phyloP scores from a whole-genome alignment of 2,329 filamentous ascomycete genomes.

The Bipolaris cookei region DNA sequence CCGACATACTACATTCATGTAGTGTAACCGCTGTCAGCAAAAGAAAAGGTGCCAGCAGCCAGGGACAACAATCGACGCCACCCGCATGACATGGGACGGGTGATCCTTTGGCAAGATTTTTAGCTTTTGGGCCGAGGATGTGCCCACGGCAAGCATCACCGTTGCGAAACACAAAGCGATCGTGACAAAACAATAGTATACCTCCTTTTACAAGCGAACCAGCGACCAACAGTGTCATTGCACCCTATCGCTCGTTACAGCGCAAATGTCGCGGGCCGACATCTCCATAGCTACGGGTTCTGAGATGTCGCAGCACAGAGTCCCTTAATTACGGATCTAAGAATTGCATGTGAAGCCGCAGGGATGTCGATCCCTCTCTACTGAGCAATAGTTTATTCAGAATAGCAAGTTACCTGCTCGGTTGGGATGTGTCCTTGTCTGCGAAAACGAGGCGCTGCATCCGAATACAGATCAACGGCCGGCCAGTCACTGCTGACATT shows the following conservation, averaged over 20 bases:
- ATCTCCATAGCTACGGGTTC: neutral
- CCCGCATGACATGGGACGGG: neutral
- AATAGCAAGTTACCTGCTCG: constrained; percentile 23
- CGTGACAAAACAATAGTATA: neutral
- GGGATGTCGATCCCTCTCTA: constrained; percentile 17
- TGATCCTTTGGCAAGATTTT: neutral
- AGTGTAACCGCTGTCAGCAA: neutral
- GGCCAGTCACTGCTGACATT: constrained; percentile 23
- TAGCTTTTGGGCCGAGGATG: neutral
- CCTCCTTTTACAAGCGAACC: neutral
- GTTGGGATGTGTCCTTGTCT: constrained; percentile 14
- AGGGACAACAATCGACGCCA: neutral
- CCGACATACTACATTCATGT: too few relatives aligned
- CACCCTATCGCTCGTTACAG: neutral
- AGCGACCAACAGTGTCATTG: neutral
- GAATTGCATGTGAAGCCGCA: constrained; percentile 30
- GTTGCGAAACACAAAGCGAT: neutral
- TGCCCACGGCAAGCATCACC: neutral
- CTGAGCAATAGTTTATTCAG: constrained; percentile 22
- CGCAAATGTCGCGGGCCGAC: neutral
- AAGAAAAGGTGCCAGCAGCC: neutral
- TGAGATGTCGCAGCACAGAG: neutral
- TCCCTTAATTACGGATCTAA: neutral
- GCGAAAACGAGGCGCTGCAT: constrained; percentile 20
- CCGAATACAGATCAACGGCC: constrained; percentile 25